These are phyloP conservation scores for Colletotrichum navitas DNA, from an alignment of 2,329 filamentous ascomycete species.

Conservation along the genomic window DNA sequence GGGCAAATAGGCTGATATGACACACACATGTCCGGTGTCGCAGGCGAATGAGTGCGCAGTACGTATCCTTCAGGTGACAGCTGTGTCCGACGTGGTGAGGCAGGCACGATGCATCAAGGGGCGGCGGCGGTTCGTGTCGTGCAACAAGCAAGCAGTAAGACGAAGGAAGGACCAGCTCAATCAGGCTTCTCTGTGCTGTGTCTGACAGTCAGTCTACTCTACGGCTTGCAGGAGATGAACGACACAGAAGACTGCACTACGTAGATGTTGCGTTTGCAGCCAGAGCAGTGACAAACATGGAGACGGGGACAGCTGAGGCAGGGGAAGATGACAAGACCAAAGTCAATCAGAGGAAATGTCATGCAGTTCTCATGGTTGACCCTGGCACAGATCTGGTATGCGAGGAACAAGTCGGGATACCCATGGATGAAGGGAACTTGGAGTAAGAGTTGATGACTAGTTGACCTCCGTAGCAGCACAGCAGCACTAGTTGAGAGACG, in stretches of 20 bases:
- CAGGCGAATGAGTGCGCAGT: slow-evolving; percentile 23
- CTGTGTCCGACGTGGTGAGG: slow-evolving; percentile 22
- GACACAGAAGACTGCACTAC: no score
- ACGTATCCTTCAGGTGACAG: slow-evolving; percentile 30
- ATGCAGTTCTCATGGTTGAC: slow-evolving; percentile 32
- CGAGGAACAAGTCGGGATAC: background rate
- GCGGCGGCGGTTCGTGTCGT: slow-evolving; percentile 21
- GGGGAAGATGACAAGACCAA: slow-evolving; percentile 27
- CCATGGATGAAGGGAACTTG: background rate
- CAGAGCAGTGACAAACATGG: background rate
- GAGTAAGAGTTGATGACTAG: background rate
- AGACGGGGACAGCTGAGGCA: slow-evolving; percentile 15
- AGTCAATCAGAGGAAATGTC: slow-evolving; percentile 35
- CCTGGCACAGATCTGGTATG: background rate
- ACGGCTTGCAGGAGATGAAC: slow-evolving; percentile 5
- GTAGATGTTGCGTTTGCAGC: no score
- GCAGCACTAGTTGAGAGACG: background rate
- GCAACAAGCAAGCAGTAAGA: slow-evolving; percentile 9
- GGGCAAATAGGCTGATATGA: slow-evolving; percentile 2
- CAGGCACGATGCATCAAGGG: slow-evolving; percentile 12
- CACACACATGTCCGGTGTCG: slow-evolving; percentile 1
- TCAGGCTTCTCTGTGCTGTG: slow-evolving; percentile 12
- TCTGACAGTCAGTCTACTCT: slow-evolving; percentile 10
- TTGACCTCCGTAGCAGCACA: slow-evolving; percentile 9
- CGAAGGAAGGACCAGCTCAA: background rate